phyloP scores from a whole-genome alignment of 176 grass and related monocot genomes.

The Triticum monococcum region DNA sequence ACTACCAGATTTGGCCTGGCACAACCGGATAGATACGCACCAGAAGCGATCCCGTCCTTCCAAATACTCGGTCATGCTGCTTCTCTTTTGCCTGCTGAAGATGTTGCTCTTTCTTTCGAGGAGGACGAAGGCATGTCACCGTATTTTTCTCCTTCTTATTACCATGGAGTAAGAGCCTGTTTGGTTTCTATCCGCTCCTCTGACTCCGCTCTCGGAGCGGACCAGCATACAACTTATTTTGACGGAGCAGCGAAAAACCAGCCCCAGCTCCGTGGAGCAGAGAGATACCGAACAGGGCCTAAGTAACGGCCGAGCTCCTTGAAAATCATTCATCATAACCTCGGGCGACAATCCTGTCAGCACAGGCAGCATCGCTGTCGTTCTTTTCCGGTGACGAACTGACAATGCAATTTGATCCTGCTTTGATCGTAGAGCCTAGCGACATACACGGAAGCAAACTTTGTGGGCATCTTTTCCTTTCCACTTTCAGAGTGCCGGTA shows the following conservation, averaged over 20 bases:
- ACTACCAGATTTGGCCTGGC: background rate
- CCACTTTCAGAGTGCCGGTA: background rate
- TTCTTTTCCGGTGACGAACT: slow-evolving; percentile 4
- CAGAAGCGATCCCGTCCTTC: background rate
- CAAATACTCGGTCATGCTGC: background rate
- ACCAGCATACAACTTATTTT: too few relatives aligned
- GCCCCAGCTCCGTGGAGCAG: too few relatives aligned
- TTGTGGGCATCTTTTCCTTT: background rate
- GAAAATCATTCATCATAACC: background rate
- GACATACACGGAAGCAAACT: slow-evolving; percentile 13
- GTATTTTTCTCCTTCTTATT: background rate
- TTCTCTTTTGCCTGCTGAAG: background rate
- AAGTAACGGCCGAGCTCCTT: background rate
- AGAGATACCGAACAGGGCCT: too few relatives aligned
- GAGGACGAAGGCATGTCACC: background rate
- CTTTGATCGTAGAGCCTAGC: background rate
- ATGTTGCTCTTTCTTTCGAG: background rate
- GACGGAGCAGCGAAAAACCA: too few relatives aligned
- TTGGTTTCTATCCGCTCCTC: too few relatives aligned
- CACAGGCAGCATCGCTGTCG: background rate
- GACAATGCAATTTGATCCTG: background rate
- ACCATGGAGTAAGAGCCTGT: too few relatives aligned
- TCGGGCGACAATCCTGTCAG: background rate
- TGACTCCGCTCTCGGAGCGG: too few relatives aligned
- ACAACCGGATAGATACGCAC: background rate